phyloP scores from a whole-genome alignment of 805 yeast genomes.

The Candida silvicultrix region DNA sequence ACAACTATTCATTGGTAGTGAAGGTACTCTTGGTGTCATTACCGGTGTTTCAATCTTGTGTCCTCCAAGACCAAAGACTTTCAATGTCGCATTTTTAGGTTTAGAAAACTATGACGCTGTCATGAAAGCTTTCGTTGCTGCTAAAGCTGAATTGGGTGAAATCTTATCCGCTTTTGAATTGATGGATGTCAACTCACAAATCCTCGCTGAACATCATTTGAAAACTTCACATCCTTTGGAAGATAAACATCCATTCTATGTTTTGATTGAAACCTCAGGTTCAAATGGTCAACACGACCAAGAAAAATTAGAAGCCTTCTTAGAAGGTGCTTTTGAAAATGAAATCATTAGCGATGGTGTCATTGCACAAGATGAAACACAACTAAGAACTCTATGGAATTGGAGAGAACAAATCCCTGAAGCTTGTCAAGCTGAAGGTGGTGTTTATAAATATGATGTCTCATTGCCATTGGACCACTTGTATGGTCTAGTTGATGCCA shows the following conservation, averaged over 20 bases:
- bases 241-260: conserved; percentile 78
- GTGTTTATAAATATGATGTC: conserved; percentile 96
- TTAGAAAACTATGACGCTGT: conserved; percentile 79
- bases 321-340: conserved; percentile 79
- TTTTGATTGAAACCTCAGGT: conserved; percentile 93
- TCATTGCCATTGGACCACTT: conserved; percentile 79
- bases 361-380: conserved; percentile 92
- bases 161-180: conserved; percentile 90
- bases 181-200: conserved; percentile 74
- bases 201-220: conserved; percentile 55
- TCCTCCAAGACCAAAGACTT: conserved; percentile 81
- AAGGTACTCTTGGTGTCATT: conserved; percentile 86
- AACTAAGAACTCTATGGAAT: conserved; percentile 75
- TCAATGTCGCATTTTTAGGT: conserved; percentile 85
- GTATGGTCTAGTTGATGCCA: conserved; percentile 77
- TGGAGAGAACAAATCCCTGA: conserved; percentile 97
- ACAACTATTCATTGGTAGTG: conserved; percentile 89
- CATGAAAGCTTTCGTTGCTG: conserved; percentile 70
- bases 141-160: conserved; percentile 75
- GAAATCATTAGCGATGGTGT: conserved; percentile 90
- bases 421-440: conserved; percentile 79
- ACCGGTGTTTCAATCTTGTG: conserved; percentile 88
- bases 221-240: conserved; percentile 73
- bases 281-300: conserved; percentile 91
- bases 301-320: conserved; percentile 77